These are phyloP conservation scores for Cylindrotheca fusiformis DNA, from an alignment of 108 stramenopile species.

Conservation along the genomic window DNA sequence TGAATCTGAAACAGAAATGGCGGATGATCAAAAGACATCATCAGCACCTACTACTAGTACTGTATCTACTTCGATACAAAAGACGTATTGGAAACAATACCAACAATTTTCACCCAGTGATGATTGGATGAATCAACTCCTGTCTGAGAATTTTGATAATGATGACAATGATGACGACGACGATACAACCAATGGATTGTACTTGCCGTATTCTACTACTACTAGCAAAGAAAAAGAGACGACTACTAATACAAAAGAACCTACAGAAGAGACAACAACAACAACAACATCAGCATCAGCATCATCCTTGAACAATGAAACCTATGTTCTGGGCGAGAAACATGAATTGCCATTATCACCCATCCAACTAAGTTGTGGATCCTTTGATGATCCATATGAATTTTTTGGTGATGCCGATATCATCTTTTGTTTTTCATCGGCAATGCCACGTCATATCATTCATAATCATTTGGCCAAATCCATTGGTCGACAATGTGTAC, in stretches of 20 bases:
- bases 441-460: constrained; percentile 46
- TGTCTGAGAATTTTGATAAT: not conserved
- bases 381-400: constrained; percentile 68
- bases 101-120: not conserved
- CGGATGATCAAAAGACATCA: not conserved
- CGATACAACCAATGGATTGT: not conserved
- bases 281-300: not conserved
- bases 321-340: not conserved
- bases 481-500: constrained; percentile 68
- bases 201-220: constrained; percentile 1
- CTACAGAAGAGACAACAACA: not conserved
- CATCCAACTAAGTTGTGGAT: constrained; percentile 59
- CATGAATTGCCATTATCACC: constrained; percentile 46
- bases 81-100: constrained; percentile 5
- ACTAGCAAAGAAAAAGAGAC: too few relatives aligned
- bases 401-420: constrained; percentile 73
- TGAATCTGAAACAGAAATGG: not conserved
- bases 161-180: not conserved
- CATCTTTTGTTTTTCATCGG: constrained; percentile 74
- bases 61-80: not conserved
- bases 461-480: constrained; percentile 47
- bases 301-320: not conserved
- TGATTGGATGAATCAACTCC: not conserved
- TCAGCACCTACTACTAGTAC: not conserved
- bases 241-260: not conserved